Base-by-base conservation (phyloP, 768 basidiomycete species). In the Pisolithus albus region DNA sequence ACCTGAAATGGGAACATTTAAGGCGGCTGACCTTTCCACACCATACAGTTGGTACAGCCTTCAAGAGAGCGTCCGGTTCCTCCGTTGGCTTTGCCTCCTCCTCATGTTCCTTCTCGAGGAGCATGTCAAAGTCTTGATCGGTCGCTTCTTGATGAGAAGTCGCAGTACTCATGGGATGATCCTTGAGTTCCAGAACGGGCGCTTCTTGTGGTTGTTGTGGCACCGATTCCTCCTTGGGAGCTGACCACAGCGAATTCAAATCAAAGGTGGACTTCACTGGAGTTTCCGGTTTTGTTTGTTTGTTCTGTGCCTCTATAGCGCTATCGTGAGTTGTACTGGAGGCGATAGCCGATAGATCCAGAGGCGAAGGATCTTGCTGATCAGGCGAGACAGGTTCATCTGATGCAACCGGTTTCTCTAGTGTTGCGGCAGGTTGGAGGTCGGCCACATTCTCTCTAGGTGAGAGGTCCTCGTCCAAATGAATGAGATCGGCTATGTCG, bases 81-180 rank as follows among this genome's bases (percentile, higher is more conserved):
- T 76, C 76, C 15, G 73, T 51, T 37, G 62, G 62, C 30, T 52
- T 60, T 37, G 66, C 58, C 4, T 59, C 66, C 15, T 59, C 54
- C 1, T 76, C 72, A 26, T 74, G 66, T 15, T 80, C 78, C 54
- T 83, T 79, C 52, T 86, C 81, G 37, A 93, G 68, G 61, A 91
- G 84, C 82, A 91, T 87, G 58, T 92, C 90, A 60, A 93, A 91
- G 64, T 91, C 90, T 55, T 82, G 79, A 66, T 91, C 90, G 49
- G 83, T 81, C 9, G 83, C 76, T 53, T 75, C 79, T 46, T 58
- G 60, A 16, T 62, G 58, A 19, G 58, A 44, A 52, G 56, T 34
- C 24, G 72, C 75, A 38, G 69, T 68, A 59, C 77, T 80, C 56
- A 79, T 75, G 8, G 69, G 64, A 30, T 70, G 68, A n/a, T 75